A percentile compares a stretch with the other conserved stretches of the same genome.
phyloP scores from a whole-genome alignment of 2,329 filamentous ascomycete genomes.

The Pyricularia sp. region DNA sequence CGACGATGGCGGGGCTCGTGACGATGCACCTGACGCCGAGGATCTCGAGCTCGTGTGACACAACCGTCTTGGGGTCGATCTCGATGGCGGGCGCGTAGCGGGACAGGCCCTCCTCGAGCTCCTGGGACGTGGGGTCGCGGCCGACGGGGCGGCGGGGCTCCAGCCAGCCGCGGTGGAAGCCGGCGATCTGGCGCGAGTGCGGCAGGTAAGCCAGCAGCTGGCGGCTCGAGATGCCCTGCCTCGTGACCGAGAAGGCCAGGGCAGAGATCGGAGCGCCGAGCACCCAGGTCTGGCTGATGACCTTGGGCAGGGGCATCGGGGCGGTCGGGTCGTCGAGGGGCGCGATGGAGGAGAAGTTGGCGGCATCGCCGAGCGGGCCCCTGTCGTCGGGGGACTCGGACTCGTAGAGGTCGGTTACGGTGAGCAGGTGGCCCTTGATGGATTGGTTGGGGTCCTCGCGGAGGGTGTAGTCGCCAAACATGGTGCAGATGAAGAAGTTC shows the following conservation, averaged over 20 bases:
- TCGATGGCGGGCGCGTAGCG: constrained; percentile 70
- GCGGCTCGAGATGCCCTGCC: constrained; percentile 81
- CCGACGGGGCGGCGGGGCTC: constrained; percentile 82
- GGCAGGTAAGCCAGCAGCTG: constrained; percentile 74
- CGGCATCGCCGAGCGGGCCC: constrained; percentile 59
- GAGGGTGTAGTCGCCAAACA: constrained; percentile 54
- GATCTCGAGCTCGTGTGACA: constrained; percentile 78
- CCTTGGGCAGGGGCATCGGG: constrained; percentile 53
- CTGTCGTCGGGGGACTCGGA: constrained; percentile 76
- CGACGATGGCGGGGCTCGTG: constrained; percentile 68
- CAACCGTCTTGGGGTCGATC: constrained; percentile 69
- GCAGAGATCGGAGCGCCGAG: constrained; percentile 70
- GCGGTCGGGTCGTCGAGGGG: constrained; percentile 45
- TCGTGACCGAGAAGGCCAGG: constrained; percentile 78
- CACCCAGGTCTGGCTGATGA: constrained; percentile 72
- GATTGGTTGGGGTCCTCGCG: constrained; percentile 41
- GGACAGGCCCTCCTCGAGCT: constrained; percentile 75
- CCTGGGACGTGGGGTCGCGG: constrained; percentile 69
- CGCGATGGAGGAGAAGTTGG: constrained; percentile 70
- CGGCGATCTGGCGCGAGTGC: constrained; percentile 63
- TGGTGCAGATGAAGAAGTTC: constrained; percentile 91
- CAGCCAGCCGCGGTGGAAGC: constrained; percentile 67
- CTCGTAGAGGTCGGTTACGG: constrained; percentile 85
- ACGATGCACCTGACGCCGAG: constrained; percentile 44
- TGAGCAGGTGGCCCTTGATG: constrained; percentile 77